These are phyloP conservation scores for Anisodus acutangulus DNA, from an alignment of 257 asterid species.

Conservation along the genomic window DNA sequence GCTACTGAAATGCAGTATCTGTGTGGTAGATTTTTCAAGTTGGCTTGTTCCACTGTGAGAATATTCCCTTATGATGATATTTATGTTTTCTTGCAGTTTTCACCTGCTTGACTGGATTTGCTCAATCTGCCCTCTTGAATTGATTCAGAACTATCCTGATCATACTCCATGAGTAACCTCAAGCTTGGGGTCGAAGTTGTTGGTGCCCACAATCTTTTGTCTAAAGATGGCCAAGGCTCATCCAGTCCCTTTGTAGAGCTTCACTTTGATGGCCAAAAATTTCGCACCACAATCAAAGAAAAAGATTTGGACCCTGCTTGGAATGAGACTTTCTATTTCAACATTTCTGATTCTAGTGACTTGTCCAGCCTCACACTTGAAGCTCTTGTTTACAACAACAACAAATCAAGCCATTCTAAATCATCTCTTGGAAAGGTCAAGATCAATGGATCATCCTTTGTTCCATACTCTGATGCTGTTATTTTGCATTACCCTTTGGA, in stretches of 20 bases:
- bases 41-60: background rate
- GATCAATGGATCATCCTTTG: slow-evolving; percentile 65
- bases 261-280: slow-evolving; percentile 71
- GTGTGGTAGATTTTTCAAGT: background rate
- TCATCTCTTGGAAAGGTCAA: slow-evolving; percentile 77
- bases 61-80: background rate
- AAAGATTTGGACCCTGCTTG: slow-evolving; percentile 82
- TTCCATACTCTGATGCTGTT: slow-evolving; percentile 73
- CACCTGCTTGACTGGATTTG: slow-evolving; percentile 15
- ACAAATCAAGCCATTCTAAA: slow-evolving; percentile 49
- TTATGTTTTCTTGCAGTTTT: slow-evolving; percentile 11
- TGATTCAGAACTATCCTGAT: slow-evolving; percentile 24
- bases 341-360: slow-evolving; percentile 59
- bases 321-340: slow-evolving; percentile 80
- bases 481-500: slow-evolving; percentile 78
- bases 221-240: slow-evolving; percentile 85
- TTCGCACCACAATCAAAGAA: slow-evolving; percentile 77
- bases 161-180: slow-evolving; percentile 63
- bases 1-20: background rate
- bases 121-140: slow-evolving; percentile 1
- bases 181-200: slow-evolving; percentile 87
- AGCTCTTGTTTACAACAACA: slow-evolving; percentile 66
- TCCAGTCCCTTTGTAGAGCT: slow-evolving; percentile 81
- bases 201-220: slow-evolving; percentile 78
- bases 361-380: slow-evolving; percentile 64